These are phyloP conservation scores for Fraxinus quadrangulata DNA, from an alignment of 257 asterid genomes.

Conservation along the genomic window DNA sequence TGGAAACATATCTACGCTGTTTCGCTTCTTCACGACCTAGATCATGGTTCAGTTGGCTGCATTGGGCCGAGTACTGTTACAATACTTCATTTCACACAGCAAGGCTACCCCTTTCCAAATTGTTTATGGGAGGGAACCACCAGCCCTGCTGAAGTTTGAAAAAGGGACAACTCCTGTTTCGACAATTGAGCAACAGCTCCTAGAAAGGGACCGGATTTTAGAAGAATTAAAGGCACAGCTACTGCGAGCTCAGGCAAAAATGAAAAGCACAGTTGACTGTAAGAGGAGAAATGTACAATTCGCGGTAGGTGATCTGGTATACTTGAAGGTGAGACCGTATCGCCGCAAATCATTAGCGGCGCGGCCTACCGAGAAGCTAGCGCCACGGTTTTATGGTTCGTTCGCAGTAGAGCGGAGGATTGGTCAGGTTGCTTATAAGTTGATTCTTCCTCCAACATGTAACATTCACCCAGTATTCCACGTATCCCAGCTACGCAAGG, in stretches of 20 bases:
- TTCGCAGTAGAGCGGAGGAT: background rate
- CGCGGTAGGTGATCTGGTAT: background rate
- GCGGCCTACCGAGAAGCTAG: background rate
- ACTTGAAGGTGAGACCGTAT: background rate
- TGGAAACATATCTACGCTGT: no score
- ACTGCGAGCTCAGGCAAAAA: background rate
- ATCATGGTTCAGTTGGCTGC: no score
- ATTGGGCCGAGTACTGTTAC: no score
- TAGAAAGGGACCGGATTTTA: background rate
- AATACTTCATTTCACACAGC: no score
- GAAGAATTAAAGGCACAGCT: background rate
- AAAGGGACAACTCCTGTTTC: background rate
- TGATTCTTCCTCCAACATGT: background rate
- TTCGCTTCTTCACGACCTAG: no score
- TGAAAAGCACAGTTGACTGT: background rate
- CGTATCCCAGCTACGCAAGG: background rate
- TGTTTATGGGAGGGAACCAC: background rate
- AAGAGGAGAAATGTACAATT: background rate
- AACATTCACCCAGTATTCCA: background rate
- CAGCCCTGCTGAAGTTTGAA: background rate
- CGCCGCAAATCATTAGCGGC: background rate
- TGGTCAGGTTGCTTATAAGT: background rate
- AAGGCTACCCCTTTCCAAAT: background rate
- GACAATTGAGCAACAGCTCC: background rate
- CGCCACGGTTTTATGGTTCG: background rate